Conservation (phyloP, 371 early-diverging fungal species). For the Apophysomyces variabilis region DNA sequence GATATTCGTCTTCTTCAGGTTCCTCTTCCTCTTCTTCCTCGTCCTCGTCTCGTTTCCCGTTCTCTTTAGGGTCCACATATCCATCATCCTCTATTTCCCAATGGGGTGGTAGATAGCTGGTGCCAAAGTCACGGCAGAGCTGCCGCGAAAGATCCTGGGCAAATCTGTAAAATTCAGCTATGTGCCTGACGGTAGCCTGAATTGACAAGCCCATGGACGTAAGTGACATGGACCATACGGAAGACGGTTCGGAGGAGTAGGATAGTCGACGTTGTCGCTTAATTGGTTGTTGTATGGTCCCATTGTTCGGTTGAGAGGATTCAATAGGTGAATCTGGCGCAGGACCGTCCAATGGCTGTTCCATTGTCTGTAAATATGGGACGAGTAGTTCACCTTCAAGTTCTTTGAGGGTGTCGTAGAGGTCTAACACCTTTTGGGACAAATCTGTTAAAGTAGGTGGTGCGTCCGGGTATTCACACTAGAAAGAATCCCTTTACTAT, state of each 20-base stretch:
- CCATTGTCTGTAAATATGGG: slow-evolving; percentile 33
- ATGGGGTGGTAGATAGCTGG: slow-evolving; percentile 20
- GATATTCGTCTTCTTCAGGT: slow-evolving; percentile 45
- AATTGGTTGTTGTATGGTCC: not conserved
- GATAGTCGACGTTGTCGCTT: slow-evolving; percentile 1
- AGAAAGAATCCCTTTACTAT: not conserved
- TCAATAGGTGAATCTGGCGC: not conserved
- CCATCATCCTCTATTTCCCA: slow-evolving; percentile 36
- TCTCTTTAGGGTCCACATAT: slow-evolving; percentile 26
- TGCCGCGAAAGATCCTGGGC: slow-evolving; percentile 38
- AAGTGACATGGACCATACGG: slow-evolving; percentile 49
- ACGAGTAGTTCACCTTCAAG: slow-evolving; percentile 48
- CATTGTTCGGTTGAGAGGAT: not conserved
- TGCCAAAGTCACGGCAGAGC: slow-evolving; percentile 32
- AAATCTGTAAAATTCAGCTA: slow-evolving; percentile 38
- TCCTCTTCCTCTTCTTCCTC: slow-evolving; percentile 30
- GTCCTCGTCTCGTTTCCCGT: slow-evolving; percentile 46
- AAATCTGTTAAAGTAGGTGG: slow-evolving; percentile 53
- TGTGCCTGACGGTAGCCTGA: slow-evolving; percentile 35
- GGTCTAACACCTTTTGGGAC: slow-evolving; percentile 48
- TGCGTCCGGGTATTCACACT: slow-evolving; percentile 60
- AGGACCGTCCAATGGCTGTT: slow-evolving; percentile 3
- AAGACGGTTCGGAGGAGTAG: slow-evolving; percentile 17
- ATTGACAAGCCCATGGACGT: slow-evolving; percentile 38
- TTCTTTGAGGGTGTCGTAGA: slow-evolving; percentile 47